These are phyloP conservation scores for Pichia norvegensis DNA, from an alignment of 1,139 yeast genomes.

Conservation along the genomic window DNA sequence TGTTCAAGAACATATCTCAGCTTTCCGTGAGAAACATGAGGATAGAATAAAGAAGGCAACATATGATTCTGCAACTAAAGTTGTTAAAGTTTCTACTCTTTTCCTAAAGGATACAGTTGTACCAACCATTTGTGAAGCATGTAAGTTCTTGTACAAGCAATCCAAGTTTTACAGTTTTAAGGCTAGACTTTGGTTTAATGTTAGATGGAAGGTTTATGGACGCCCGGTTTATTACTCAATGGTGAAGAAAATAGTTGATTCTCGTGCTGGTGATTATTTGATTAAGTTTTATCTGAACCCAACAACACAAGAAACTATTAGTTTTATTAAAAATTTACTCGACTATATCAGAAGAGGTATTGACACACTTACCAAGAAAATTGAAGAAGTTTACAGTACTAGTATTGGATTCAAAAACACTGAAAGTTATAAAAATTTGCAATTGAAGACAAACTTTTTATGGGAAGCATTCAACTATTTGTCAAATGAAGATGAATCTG, in stretches of 20 bases:
- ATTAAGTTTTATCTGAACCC: background rate
- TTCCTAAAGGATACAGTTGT: conserved; percentile 4
- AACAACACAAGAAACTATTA: conserved; percentile 3
- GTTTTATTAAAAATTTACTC: conserved; percentile 4
- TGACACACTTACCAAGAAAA: conserved; percentile 9
- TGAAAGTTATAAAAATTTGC: conserved; percentile 21
- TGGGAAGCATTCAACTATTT: conserved; percentile 6
- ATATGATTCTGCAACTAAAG: conserved; percentile 3
- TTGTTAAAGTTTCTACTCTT: background rate
- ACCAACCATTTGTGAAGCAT: conserved; percentile 5
- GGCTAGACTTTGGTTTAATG: conserved; percentile 5
- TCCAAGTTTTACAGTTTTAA: conserved; percentile 1
- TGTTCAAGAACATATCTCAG: background rate
- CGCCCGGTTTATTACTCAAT: conserved; percentile 9
- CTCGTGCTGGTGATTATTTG: conserved; percentile 11
- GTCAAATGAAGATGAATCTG: conserved; percentile 2
- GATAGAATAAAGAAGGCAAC: conserved; percentile 3
- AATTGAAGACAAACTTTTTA: conserved; percentile 26
- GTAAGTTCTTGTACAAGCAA: background rate
- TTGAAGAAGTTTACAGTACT: conserved; percentile 13
- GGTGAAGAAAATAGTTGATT: conserved; percentile 4
- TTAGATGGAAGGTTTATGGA: conserved; percentile 14
- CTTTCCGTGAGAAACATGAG: conserved; percentile 8
- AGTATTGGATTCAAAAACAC: conserved; percentile 20
- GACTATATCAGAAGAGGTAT: conserved; percentile 3